Base-by-base conservation (phyloP, 495 filamentous ascomycete species). In the Penicillium pancosmium region DNA sequence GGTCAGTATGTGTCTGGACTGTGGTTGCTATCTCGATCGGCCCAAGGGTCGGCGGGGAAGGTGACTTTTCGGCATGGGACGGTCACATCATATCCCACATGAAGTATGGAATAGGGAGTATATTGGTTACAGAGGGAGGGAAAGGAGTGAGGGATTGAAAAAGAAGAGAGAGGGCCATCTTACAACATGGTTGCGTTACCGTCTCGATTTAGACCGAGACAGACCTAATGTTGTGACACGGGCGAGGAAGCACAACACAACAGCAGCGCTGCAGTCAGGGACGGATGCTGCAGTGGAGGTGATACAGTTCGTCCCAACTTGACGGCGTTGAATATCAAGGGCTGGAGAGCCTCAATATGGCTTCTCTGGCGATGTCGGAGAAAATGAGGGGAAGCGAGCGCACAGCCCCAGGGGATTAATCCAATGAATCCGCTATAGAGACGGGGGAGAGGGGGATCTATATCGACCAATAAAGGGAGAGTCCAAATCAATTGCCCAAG, bases 101-200 rank as follows among this genome's bases (percentile, higher is more conserved):
- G 6, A 31, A 31, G 27, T 31, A 31, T 31, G 5, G 27, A 31
- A 31, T 31, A 8, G 5, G 27, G 27, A 46, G 12, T 23, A 23
- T 23, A 23, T 0, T 23, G 36, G 7, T 3, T 46, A 46, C 16
- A 6, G 34, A 7, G 15, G 4, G 36, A 4, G 23, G 23, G 36
- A 40, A 40, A 9, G 13, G 48, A 15, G 3, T 2, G 23, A 33
- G 6, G 36, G 36, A n/a, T 40, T n/a, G 36, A 40, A 40, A 40
- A 13, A 13, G 36, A 40, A 16, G 15, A 41, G 34, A 56, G 46
- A 25, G 46, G 55, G 13, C 18, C 36, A 23, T 56, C 73, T 77
- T 71, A 77, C 73, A 77, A 77, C 73, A 77, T 77, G 63, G 54
- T 56, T 61, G 59, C 60, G 52, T 59, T 38, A 55, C 52, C 48